Conservation (phyloP, 1,284 basidiomycete genomes). For the Cutaneotrichosporon daszewskae region DNA sequence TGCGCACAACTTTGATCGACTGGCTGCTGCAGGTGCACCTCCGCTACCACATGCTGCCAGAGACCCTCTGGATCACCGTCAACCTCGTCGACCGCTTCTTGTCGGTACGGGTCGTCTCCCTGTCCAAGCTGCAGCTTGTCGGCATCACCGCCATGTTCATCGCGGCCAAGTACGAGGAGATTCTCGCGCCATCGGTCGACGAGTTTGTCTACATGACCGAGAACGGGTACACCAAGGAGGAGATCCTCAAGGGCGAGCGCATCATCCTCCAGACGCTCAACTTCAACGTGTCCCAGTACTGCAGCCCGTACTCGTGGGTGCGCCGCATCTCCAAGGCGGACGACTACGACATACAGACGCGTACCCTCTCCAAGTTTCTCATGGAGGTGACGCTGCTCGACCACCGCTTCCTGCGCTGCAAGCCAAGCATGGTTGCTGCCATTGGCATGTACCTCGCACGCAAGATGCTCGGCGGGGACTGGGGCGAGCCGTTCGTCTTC, state of each 20-base stretch:
- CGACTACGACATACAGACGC: slow-evolving; percentile 96
- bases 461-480: slow-evolving; percentile 83
- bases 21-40: slow-evolving; percentile 61
- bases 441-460: slow-evolving; percentile 95
- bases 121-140: slow-evolving; percentile 61
- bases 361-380: slow-evolving; percentile 95
- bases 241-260: slow-evolving; percentile 95
- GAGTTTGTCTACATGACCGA: slow-evolving; percentile 98
- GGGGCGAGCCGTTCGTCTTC: slow-evolving; percentile 88
- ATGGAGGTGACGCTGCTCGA: slow-evolving; percentile 95
- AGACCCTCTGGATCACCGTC: slow-evolving; percentile 63
- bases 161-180: slow-evolving; percentile 61
- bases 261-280: slow-evolving; percentile 88
- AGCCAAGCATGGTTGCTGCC: slow-evolving; percentile 92
- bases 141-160: slow-evolving; percentile 63
- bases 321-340: slow-evolving; percentile 97
- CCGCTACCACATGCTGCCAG: slow-evolving; percentile 61
- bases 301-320: slow-evolving; percentile 99
- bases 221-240: slow-evolving; percentile 84
- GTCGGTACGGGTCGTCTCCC: slow-evolving; percentile 57
- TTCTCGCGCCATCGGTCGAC: slow-evolving; percentile 79
- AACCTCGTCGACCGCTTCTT: slow-evolving; percentile 63
- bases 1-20: slow-evolving; percentile 54
- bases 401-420: slow-evolving; percentile 85
- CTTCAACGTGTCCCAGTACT: slow-evolving; percentile 94